Evolutionary conservation across 495 filamentous ascomycete genomes (phyloP), one percentile per base, ranked within the genome.

Genomic region (Hyaloscypha bicolor): DNA sequence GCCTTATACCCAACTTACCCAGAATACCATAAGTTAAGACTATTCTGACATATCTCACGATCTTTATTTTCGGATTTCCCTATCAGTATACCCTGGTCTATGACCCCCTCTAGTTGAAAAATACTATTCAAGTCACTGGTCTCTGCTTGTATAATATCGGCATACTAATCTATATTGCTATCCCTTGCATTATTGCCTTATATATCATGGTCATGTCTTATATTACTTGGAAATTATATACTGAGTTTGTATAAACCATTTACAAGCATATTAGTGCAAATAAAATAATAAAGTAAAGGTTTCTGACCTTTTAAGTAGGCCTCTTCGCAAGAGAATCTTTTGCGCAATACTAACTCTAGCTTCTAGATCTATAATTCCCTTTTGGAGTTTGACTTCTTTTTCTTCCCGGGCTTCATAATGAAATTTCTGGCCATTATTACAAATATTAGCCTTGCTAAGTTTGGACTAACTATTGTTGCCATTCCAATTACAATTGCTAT

Each of bases 211-310:
- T 88, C 58, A 87, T 98, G 81, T 81, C 83, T 22, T 87, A 91
- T 62, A 79, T 94, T 63, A 89, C 94, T 6, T 97, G 93, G 87
- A 96, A 97, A 79, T 83, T 99, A 11, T 99, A 99, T 74, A 92
- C 96, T 75, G 96, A 98, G 76, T 99, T 99, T 77, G 94, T 96
- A 3, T 99, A 96, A 96, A 96, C 93, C 57, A 98, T 99, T 75
- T 94, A 98, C 77, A 98, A 99, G 81, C 94, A 97, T 76, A 98
- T 99, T 79, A 96, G 93, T 75, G 95, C 95, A 37, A 96, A 99
- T 82, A 85, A 97, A 74, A 88, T 91, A 71, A 93, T 99, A 90
- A 97, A 96, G 85, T 88, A 94, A 77, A 86, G 95, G 69, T 98
- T 96, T 82, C 84, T 98, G 64, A 91, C 93, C 53, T 99, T 96